Conservation (phyloP, 371 early-diverging fungal genomes). For the Sporodiniella umbellata region DNA sequence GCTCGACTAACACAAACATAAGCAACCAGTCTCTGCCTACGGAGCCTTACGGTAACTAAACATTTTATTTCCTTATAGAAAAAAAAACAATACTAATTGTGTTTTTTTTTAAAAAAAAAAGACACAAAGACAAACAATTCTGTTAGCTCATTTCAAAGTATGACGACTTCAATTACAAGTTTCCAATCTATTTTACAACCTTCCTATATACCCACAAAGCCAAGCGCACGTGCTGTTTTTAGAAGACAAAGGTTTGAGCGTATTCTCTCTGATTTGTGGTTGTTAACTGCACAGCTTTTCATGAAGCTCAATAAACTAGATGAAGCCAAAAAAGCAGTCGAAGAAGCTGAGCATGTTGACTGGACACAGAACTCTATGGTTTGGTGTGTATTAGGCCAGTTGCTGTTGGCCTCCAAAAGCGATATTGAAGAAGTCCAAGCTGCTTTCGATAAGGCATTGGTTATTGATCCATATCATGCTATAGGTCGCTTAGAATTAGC, state of each 20-base stretch:
- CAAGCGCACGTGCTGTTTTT: constrained; percentile 21
- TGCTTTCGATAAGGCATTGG: constrained; percentile 53
- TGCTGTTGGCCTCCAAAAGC: constrained; percentile 34
- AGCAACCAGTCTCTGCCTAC: constrained; percentile 11
- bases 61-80: too few species aligned
- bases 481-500: constrained; percentile 44
- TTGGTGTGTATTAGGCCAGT: constrained; percentile 60
- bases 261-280: constrained; percentile 51
- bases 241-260: constrained; percentile 18
- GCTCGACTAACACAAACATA: constrained; percentile 1
- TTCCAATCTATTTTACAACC: constrained; percentile 24
- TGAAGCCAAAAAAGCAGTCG: constrained; percentile 62
- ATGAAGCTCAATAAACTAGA: constrained; percentile 53
- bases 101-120: neutral
- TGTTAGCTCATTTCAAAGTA: constrained; percentile 21
- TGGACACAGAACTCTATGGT: constrained; percentile 50
- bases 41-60: constrained; percentile 13
- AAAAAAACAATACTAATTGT: neutral
- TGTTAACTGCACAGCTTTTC: constrained; percentile 61
- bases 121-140: constrained; percentile 16
- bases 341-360: constrained; percentile 64
- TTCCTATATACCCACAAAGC: constrained; percentile 15
- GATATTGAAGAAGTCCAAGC: constrained; percentile 45
- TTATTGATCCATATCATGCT: constrained; percentile 46
- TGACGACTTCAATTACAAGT: constrained; percentile 25